A percentile compares a stretch with the other conserved stretches of the same genome.
phyloP scores from a whole-genome alignment of 495 filamentous ascomycete genomes.

The Lasiosphaeria hispida region DNA sequence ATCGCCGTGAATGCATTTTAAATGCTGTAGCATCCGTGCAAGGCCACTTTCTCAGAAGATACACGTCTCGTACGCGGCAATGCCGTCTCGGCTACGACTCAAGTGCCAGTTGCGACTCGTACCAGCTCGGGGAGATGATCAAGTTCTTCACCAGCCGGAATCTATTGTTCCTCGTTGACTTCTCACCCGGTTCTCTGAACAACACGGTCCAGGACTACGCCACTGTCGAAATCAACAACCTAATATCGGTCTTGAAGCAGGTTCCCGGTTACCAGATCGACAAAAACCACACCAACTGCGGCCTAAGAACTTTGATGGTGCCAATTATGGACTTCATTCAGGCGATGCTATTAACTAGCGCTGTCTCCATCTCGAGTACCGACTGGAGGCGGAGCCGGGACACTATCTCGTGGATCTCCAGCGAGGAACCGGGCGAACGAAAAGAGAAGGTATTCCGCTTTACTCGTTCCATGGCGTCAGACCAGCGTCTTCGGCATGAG shows the following conservation, averaged over 20 bases:
- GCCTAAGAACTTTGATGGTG: slow-evolving; percentile 62
- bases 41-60: slow-evolving; percentile 67
- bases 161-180: slow-evolving; percentile 50
- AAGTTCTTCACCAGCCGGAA: slow-evolving; percentile 66
- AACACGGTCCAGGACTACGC: slow-evolving; percentile 23
- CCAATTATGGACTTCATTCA: slow-evolving; percentile 68
- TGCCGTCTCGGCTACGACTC: slow-evolving; percentile 78
- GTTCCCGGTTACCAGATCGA: slow-evolving; percentile 80
- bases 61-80: slow-evolving; percentile 60
- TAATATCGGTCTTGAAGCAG: slow-evolving; percentile 39
- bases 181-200: slow-evolving; percentile 34
- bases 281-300: slow-evolving; percentile 72
- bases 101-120: slow-evolving; percentile 74
- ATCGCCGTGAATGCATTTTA: slow-evolving; percentile 66
- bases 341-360: slow-evolving; percentile 41
- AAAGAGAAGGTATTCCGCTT: slow-evolving; percentile 37
- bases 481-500: slow-evolving; percentile 41
- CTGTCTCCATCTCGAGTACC: slow-evolving; percentile 43
- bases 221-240: slow-evolving; percentile 32
- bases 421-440: slow-evolving; percentile 7
- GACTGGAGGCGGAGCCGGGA: slow-evolving; percentile 46
- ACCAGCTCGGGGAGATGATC: slow-evolving; percentile 81
- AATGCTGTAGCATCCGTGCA: slow-evolving; percentile 75
- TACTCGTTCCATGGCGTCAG: slow-evolving; percentile 35
- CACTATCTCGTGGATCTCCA: slow-evolving; percentile 31